These are phyloP conservation scores for Phascolomyces articulosus DNA, from an alignment of 371 early-diverging fungal species.

Conservation along the genomic window DNA sequence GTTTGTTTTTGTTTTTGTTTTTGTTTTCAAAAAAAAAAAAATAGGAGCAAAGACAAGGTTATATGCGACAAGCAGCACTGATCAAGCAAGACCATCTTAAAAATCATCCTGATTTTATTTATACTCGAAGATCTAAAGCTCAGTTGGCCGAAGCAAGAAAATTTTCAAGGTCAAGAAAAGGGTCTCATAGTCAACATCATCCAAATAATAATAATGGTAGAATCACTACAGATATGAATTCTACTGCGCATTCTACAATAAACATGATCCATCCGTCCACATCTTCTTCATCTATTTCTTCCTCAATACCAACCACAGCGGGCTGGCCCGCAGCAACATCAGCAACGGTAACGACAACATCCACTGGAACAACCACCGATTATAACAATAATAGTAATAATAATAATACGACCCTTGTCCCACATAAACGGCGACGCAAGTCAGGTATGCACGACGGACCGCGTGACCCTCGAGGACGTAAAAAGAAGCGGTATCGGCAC, in stretches of 20 bases:
- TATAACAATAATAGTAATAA: too few species aligned
- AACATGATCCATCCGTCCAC: background rate
- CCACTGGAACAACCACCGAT: background rate
- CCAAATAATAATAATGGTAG: too few species aligned
- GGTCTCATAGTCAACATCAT: background rate
- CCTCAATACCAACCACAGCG: background rate
- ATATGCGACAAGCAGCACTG: constrained; percentile 41
- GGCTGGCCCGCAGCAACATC: constrained; percentile 1
- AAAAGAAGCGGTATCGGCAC: constrained; percentile 70
- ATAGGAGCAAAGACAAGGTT: constrained; percentile 38
- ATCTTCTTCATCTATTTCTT: background rate
- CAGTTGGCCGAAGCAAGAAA: constrained; percentile 54
- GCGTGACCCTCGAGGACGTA: constrained; percentile 55
- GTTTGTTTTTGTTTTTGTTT: background rate
- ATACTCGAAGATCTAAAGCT: constrained; percentile 65
- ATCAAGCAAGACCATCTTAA: constrained; percentile 63
- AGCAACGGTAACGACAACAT: background rate
- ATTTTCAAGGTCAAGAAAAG: constrained; percentile 26
- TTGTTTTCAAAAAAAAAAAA: background rate
- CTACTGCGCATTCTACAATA: background rate
- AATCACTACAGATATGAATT: too few species aligned
- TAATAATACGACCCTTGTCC: constrained; percentile 5
- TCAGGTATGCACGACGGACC: constrained; percentile 27
- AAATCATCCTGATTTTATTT: constrained; percentile 63
- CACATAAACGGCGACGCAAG: constrained; percentile 10